Evolutionary conservation across 148 eudicot genomes (phyloP), one percentile per base, ranked within the genome.

Genomic region (Arctostaphylos glauca): DNA sequence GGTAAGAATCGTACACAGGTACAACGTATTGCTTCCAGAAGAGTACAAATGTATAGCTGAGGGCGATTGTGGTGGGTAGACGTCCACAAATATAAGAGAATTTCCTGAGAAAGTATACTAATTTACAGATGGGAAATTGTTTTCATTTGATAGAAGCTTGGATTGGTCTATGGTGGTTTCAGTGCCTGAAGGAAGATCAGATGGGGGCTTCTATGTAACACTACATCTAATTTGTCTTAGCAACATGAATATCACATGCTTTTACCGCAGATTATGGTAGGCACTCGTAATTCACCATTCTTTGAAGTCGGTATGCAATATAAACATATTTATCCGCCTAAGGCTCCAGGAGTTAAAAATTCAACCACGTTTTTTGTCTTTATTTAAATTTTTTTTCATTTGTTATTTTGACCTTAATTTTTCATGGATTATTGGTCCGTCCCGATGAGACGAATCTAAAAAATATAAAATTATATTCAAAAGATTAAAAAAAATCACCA

Each of bases 121-220:
- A 59, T 81, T 31, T 71, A 70, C 79, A 44, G 89, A 73, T 87
- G 89, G 62, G 84, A 62, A 76, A 86, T 85, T 41, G 72, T 84
- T 87, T 85, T 87, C 91, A 87, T 19, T 9, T 48, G 15, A 56
- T 76, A 85, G 41, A 87, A 53, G 25, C 82, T 18, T 41, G 74
- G 50, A 73, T n/a, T 53, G 13, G 55, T 54, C 66, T n/a, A 1
- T 59, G 49, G 67, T 78, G 50, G 77, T 44, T 59, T 47, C 43
- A 74, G 38, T 72, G 60, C 52, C 76, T 74, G n/a, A 41, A 44
- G 7, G 50, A 46, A 7, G 1, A 18, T 73, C 52, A 73, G 5
- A 15, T 46, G 21, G 23, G 23, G 66, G 66, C 66, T n/a, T 59
- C 23, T 58, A 58, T 0, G 38, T 31, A 31, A 31, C 38, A 31